Conservation (phyloP, 495 filamentous ascomycete species). For the Neurospora africana region DNA sequence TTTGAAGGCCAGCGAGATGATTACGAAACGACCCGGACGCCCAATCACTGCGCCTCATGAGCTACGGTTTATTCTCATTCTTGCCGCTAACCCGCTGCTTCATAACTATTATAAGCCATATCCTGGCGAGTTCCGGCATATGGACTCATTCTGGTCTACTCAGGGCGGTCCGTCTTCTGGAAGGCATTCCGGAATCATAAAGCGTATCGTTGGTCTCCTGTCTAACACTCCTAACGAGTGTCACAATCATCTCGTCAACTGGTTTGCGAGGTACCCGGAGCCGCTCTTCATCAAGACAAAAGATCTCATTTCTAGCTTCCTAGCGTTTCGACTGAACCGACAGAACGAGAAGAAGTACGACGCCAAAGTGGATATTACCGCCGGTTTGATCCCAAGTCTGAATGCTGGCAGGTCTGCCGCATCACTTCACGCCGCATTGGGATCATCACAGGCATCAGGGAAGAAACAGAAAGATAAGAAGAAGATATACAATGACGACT, state of each 20-base stretch:
- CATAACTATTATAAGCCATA: slow-evolving; percentile 34
- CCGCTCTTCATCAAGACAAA: slow-evolving; percentile 60
- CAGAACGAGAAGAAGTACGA: slow-evolving; percentile 60
- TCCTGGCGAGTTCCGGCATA: slow-evolving; percentile 20
- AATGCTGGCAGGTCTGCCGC: slow-evolving; percentile 51
- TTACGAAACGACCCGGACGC: slow-evolving; percentile 77
- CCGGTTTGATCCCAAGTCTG: slow-evolving; percentile 61
- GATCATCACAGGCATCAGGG: slow-evolving; percentile 26
- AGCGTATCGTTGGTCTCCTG: slow-evolving; percentile 71
- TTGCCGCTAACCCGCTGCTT: slow-evolving; percentile 73
- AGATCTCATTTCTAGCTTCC: slow-evolving; percentile 66
- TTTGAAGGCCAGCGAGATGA: slow-evolving; percentile 70
- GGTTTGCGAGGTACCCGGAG: slow-evolving; percentile 67
- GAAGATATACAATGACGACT: slow-evolving; percentile 70
- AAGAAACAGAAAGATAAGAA: slow-evolving; percentile 44
- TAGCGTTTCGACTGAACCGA: slow-evolving; percentile 69
- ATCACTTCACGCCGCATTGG: slow-evolving; percentile 66
- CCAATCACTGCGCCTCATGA: slow-evolving; percentile 59
- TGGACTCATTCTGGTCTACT: neutral
- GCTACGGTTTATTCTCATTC: slow-evolving; percentile 69
- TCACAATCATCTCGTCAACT: slow-evolving; percentile 74
- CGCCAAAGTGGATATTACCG: slow-evolving; percentile 45
- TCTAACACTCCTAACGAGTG: slow-evolving; percentile 66
- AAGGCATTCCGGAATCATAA: slow-evolving; percentile 73
- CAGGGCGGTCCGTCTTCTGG: slow-evolving; percentile 26